A percentile compares a stretch with the other conserved stretches of the same genome.
These are phyloP conservation scores for Hypholoma fasciculare DNA, from an alignment of 768 basidiomycete genomes.

Conservation along the genomic window DNA sequence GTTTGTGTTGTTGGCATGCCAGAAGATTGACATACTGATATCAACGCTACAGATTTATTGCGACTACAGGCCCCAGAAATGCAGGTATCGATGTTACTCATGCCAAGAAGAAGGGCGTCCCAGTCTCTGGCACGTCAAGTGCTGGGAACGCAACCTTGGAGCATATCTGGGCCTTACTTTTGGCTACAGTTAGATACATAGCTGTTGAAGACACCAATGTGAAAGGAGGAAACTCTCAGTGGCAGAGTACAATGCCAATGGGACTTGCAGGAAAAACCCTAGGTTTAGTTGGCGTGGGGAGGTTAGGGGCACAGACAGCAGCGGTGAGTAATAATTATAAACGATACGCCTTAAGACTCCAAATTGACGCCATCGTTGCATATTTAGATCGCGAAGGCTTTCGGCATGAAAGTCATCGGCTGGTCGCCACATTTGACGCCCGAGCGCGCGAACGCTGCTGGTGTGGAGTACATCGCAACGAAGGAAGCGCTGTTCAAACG, in stretches of 20 bases:
- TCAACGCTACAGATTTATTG: constrained; percentile 39
- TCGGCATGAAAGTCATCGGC: constrained; percentile 57
- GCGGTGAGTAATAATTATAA: constrained; percentile 27
- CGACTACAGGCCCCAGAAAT: constrained; percentile 57
- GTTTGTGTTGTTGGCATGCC: constrained; percentile 18
- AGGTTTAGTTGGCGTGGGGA: constrained; percentile 63
- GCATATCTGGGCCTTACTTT: constrained; percentile 62
- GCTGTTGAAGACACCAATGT: constrained; percentile 48
- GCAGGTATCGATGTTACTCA: constrained; percentile 48
- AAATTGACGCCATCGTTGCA: constrained; percentile 1
- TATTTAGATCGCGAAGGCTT: constrained; percentile 56
- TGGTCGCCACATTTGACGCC: constrained; percentile 69
- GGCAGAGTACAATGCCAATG: constrained; percentile 54
- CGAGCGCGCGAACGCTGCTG: constrained; percentile 51
- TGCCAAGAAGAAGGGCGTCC: constrained; percentile 47
- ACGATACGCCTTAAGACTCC: not conserved
- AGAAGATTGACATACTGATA: not conserved
- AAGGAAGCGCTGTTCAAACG: constrained; percentile 54
- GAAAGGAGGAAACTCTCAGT: constrained; percentile 43
- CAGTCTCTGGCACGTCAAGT: constrained; percentile 49
- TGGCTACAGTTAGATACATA: constrained; percentile 54
- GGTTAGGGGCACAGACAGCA: constrained; percentile 53
- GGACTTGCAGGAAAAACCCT: constrained; percentile 56
- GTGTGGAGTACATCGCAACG: constrained; percentile 45
- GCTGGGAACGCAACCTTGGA: constrained; percentile 53